phyloP scores from a whole-genome alignment of 345 rosid species.

The Diplotaxis tenuifolia region DNA sequence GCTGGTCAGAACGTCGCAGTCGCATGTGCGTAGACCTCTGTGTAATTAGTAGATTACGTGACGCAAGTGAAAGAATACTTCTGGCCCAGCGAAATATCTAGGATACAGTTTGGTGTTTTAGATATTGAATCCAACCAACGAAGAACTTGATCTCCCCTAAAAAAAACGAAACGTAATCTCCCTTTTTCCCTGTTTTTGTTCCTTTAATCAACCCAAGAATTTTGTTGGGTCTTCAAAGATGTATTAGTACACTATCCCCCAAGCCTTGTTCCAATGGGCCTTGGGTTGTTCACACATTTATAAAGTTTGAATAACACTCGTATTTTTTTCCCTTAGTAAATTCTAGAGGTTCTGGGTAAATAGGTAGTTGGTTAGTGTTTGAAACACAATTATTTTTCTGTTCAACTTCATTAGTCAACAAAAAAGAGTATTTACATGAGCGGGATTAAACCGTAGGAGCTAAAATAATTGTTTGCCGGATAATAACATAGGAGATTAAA shows the following conservation, averaged over 20 bases:
- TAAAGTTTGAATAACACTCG: neutral
- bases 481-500: neutral
- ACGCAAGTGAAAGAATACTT: neutral
- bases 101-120: neutral
- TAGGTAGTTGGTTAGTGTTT: neutral
- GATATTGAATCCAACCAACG: no score
- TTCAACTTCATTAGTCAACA: neutral
- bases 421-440: neutral
- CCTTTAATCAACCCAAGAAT: neutral
- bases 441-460: neutral
- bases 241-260: neutral
- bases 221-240: neutral
- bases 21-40: constrained; percentile 25
- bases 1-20: constrained; percentile 3
- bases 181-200: neutral
- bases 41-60: neutral
- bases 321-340: neutral
- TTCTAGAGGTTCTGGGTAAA: neutral
- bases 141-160: neutral
- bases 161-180: neutral
- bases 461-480: neutral
- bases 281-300: neutral
- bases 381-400: neutral
- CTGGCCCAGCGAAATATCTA: constrained; percentile 11
- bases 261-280: constrained; percentile 1